Conservation (phyloP, 225 moss, liverwort and hornwort genomes). For the Sphagnum contortum region DNA sequence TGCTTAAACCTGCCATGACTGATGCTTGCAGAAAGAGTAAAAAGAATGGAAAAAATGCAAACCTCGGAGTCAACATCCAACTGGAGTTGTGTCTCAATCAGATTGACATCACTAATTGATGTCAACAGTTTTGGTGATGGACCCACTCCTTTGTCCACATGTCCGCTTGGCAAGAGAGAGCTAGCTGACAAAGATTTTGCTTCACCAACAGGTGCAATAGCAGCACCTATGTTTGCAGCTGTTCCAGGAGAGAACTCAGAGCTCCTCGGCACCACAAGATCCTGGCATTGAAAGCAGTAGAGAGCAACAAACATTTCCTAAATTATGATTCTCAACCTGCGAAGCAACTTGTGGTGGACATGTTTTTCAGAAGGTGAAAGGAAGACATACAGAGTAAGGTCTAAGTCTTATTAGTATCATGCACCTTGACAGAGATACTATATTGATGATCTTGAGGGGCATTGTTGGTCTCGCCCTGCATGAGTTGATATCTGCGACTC, state of each 20-base stretch:
- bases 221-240: constrained; percentile 17
- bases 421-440: constrained; percentile 71
- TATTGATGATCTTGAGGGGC: constrained; percentile 23
- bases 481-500: too few relatives aligned
- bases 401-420: not conserved
- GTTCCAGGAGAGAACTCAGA: constrained; percentile 17
- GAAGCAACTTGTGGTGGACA: too few relatives aligned
- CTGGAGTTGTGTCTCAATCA: constrained; percentile 50
- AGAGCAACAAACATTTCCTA: too few relatives aligned
- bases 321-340: too few relatives aligned
- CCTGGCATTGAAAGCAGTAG: too few relatives aligned
- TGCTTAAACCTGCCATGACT: too few relatives aligned
- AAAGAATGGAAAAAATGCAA: too few relatives aligned
- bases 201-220: constrained; percentile 13
- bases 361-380: too few relatives aligned
- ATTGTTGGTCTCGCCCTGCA: too few relatives aligned
- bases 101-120: constrained; percentile 53
- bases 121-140: constrained; percentile 45
- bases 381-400: not conserved
- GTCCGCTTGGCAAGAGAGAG: constrained; percentile 22
- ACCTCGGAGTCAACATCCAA: constrained; percentile 43
- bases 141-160: constrained; percentile 43
- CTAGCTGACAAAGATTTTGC: constrained; percentile 31
- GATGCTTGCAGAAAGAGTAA: too few relatives aligned
- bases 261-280: constrained; percentile 29